Evolutionary conservation across 305 asterid genomes (phyloP).

Genomic region (Coffea humblotiana): DNA sequence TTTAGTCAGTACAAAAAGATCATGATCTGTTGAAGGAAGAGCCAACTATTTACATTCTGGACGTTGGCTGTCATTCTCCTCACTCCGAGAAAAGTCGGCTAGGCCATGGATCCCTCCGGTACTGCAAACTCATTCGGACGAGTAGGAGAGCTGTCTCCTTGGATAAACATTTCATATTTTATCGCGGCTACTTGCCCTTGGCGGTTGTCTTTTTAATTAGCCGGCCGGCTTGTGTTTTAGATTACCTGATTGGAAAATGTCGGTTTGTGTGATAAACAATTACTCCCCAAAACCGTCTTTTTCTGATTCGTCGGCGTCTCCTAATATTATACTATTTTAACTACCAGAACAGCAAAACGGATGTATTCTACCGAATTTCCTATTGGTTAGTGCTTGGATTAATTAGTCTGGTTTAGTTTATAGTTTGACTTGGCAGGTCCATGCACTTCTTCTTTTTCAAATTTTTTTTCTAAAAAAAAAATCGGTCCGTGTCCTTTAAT

Average conservation of each 20-base stretch:
- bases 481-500: too few species aligned
- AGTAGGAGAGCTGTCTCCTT: constrained; percentile 17
- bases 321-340: neutral
- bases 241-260: constrained; percentile 14
- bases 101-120: neutral
- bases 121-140: constrained; percentile 7
- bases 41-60: constrained; percentile 32
- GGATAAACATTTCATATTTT: neutral
- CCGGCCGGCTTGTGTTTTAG: constrained; percentile 9
- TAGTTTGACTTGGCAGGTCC: neutral
- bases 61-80: constrained; percentile 29
- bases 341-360: neutral
- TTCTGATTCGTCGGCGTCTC: constrained; percentile 31
- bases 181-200: constrained; percentile 2
- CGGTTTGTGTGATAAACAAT: constrained; percentile 14
- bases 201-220: neutral
- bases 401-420: neutral
- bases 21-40: neutral
- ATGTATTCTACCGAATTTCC: neutral
- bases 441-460: neutral
- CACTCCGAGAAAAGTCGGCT: constrained; percentile 22
- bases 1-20: neutral
- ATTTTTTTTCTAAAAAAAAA: neutral
- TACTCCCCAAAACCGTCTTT: constrained; percentile 21
- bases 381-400: neutral